phyloP scores from a whole-genome alignment of 768 basidiomycete genomes.

The Russula vinacea region DNA sequence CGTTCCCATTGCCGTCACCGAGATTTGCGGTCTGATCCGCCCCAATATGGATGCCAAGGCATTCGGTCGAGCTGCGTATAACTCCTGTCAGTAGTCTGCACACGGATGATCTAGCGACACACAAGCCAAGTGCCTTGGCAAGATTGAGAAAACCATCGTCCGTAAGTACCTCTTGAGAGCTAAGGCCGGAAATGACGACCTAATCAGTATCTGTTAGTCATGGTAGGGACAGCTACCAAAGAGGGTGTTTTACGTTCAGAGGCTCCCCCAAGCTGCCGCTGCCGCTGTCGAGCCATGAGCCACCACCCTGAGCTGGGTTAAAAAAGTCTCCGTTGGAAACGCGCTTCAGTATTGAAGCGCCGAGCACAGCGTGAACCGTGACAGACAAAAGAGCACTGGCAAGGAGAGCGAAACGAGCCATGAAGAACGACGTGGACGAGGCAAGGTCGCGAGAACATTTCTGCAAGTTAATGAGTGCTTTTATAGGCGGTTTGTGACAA shows the following conservation, averaged over 20 bases:
- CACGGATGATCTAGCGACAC: slow-evolving; percentile 28
- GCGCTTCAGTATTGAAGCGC: background rate
- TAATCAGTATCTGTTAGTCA: slow-evolving; percentile 26
- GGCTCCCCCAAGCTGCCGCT: slow-evolving; percentile 43
- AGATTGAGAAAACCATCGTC: slow-evolving; percentile 56
- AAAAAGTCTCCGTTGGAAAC: slow-evolving; percentile 35
- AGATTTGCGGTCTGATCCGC: slow-evolving; percentile 44
- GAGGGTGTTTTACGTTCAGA: slow-evolving; percentile 40
- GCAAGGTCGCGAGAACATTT: too few relatives aligned
- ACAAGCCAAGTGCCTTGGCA: slow-evolving; percentile 64
- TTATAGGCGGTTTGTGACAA: background rate
- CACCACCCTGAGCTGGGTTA: slow-evolving; percentile 39
- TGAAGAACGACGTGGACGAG: background rate
- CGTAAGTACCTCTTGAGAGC: slow-evolving; percentile 55
- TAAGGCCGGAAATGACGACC: slow-evolving; percentile 65
- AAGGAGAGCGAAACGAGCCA: slow-evolving; percentile 23
- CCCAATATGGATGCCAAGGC: slow-evolving; percentile 39
- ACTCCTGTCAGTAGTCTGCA: slow-evolving; percentile 30
- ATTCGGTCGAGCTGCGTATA: slow-evolving; percentile 44
- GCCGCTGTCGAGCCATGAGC: slow-evolving; percentile 45
- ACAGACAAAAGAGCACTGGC: slow-evolving; percentile 25
- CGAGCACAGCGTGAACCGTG: slow-evolving; percentile 14
- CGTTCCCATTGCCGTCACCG: slow-evolving; percentile 47
- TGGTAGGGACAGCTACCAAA: background rate
- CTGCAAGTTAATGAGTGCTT: background rate